Percentiles rank a stretch among this genome's conserved stretches.
These are phyloP conservation scores for Alternaria postmessia DNA, from an alignment of 2,329 filamentous ascomycete genomes.

Conservation along the genomic window DNA sequence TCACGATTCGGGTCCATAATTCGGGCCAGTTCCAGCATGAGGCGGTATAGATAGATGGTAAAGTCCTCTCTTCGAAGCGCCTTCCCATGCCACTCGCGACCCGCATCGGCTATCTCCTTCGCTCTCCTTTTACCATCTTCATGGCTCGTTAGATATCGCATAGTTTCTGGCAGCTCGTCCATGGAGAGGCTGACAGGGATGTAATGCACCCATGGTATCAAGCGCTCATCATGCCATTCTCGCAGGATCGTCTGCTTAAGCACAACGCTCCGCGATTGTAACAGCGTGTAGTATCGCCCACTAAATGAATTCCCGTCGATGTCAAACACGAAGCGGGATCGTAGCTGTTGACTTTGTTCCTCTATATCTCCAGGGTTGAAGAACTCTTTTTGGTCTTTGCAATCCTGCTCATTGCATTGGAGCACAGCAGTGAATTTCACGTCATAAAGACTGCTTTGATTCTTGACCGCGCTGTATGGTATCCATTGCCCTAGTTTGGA, in stretches of 20 bases:
- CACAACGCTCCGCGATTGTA: constrained; percentile 14
- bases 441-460: constrained; percentile 37
- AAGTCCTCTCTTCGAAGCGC: constrained; percentile 21
- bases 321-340: constrained; percentile 25
- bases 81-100: constrained; percentile 25
- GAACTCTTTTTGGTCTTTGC: no score
- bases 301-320: constrained; percentile 31
- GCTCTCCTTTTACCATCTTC: constrained; percentile 21
- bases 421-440: no score
- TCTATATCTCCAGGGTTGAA: constrained; percentile 46
- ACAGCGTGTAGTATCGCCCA: constrained; percentile 28
- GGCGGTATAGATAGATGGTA: constrained; percentile 27
- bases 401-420: no score
- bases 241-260: constrained; percentile 49
- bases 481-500: background rate
- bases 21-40: constrained; percentile 31
- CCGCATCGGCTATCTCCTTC: constrained; percentile 29
- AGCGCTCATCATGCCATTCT: constrained; percentile 50
- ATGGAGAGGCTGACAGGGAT: constrained; percentile 37
- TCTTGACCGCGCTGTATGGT: constrained; percentile 1
- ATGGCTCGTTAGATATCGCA: constrained; percentile 20
- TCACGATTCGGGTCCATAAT: constrained; percentile 11
- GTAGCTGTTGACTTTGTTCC: constrained; percentile 6
- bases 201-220: constrained; percentile 49
- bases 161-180: constrained; percentile 22